Evolutionary conservation across 2,329 filamentous ascomycete genomes (phyloP).

Genomic region (Arthrinium puccinioides): DNA sequence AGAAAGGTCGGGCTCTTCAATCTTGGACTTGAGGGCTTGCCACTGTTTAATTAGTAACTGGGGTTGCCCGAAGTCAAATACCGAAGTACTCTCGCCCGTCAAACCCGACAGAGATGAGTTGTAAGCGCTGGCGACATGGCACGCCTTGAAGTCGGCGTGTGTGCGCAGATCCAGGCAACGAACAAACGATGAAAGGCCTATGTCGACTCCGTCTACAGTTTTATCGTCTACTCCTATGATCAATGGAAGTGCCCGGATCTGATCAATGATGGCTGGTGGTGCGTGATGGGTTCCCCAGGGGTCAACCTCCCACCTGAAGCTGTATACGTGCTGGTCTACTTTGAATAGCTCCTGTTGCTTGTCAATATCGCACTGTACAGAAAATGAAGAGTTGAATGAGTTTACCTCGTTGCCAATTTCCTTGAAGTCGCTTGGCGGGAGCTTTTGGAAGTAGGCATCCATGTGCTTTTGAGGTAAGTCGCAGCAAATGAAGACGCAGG

Average conservation of each 20-base stretch:
- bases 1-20: background rate
- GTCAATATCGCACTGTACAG: background rate
- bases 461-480: conserved; percentile 59
- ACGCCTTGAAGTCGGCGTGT: background rate
- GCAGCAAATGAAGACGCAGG: conserved; percentile 55
- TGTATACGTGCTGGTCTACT: background rate
- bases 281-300: background rate
- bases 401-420: conserved; percentile 37
- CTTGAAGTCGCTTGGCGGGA: conserved; percentile 39
- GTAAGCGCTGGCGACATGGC: background rate
- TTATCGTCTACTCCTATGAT: too few relatives aligned
- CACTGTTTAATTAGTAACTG: background rate
- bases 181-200: too few relatives aligned
- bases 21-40: background rate
- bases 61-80: background rate
- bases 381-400: background rate
- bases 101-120: background rate
- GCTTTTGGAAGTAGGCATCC: conserved; percentile 50
- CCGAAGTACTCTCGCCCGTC: background rate
- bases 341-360: background rate
- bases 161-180: background rate
- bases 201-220: too few relatives aligned
- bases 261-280: background rate
- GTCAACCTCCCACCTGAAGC: background rate
- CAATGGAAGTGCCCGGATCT: background rate